phyloP scores from a whole-genome alignment of 345 rosid genomes.

The Aethionema arabicum region DNA sequence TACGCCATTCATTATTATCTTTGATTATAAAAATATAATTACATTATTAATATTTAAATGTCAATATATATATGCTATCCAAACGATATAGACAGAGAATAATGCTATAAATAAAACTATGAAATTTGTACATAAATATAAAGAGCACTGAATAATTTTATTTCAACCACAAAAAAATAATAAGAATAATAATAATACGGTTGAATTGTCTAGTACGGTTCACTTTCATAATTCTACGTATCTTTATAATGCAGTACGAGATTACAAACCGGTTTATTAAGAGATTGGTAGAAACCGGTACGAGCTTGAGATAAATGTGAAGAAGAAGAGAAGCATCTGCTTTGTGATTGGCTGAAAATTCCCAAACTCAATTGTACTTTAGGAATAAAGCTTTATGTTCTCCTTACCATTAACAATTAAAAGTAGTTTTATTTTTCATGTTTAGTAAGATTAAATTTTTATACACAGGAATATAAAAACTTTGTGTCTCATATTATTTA shows the following conservation, averaged over 20 bases:
- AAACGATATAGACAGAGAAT: too few species aligned
- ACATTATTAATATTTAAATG: too few species aligned
- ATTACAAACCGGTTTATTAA: conserved; percentile 13
- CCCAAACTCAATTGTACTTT: conserved; percentile 26
- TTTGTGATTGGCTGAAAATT: conserved; percentile 31
- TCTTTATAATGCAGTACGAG: not conserved
- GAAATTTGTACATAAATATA: too few species aligned
- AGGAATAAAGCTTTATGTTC: conserved; percentile 35
- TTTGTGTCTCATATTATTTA: conserved; percentile 10
- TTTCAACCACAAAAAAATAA: not conserved
- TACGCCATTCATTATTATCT: too few species aligned
- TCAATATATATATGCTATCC: too few species aligned
- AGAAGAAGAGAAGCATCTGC: conserved; percentile 33
- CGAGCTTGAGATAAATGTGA: not conserved
- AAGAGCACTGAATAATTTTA: too few species aligned
- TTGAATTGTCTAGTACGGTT: too few species aligned
- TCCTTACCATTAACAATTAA: conserved; percentile 9
- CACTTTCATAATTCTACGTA: too few species aligned
- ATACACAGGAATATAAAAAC: conserved; percentile 18
- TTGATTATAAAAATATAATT: too few species aligned
- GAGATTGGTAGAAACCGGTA: conserved; percentile 14
- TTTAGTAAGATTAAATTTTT: conserved; percentile 12
- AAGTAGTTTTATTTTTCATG: conserved; percentile 22
- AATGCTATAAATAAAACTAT: too few species aligned
- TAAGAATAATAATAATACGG: not conserved